Evolutionary conservation across 352 stramenopile species (phyloP), one percentile per base, ranked within the genome.

Genomic region (Phytophthora aleatoria): DNA sequence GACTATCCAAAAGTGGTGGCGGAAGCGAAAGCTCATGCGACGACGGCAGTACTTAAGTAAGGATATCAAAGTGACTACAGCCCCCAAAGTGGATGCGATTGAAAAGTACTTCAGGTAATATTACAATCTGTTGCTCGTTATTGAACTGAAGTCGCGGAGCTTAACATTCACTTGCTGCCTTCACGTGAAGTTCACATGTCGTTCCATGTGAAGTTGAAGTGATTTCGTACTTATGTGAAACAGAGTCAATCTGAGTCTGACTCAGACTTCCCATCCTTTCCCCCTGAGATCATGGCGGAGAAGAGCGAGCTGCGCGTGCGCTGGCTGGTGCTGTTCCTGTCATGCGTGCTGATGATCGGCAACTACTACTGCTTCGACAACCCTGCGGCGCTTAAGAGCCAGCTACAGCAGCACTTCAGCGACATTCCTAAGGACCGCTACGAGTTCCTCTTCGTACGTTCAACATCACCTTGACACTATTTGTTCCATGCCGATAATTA

Each of bases 361-460:
- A 95, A 93, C 65, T 97, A 97, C 73, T 97, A 95, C 62, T 95
- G 85, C 82, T 96, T 94, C 58, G 91, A 97, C 73, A 95, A 95
- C 61, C 90, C 91, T 0, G 82, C 87, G 53, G 89, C 90, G 45
- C 82, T 96, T 53, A 92, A 97, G 66, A 92, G 78, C 50, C 84
- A 94, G 57, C 75, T 97, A 57, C 84, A 95, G 68, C 86, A 95
- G 70, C 87, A 81, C 61, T 95, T 96, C 52, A 89, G 63, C 54
- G 69, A 83, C 54, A 82, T 83, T 63, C 76, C 85, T 10, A 89
- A 92, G 55, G 66, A 83, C 28, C 84, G 80, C 69, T 94, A 86
- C 67, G 86, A 94, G 76, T 92, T 91, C 43, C 79, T 92, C 57
- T 92, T 92, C 54, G 86, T 94, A 71, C 33, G 72, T 76, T 64